A percentile compares a stretch with the other conserved stretches of the same genome.
Conservation (phyloP, 75 land plant species). For the Gnetum montanum region DNA sequence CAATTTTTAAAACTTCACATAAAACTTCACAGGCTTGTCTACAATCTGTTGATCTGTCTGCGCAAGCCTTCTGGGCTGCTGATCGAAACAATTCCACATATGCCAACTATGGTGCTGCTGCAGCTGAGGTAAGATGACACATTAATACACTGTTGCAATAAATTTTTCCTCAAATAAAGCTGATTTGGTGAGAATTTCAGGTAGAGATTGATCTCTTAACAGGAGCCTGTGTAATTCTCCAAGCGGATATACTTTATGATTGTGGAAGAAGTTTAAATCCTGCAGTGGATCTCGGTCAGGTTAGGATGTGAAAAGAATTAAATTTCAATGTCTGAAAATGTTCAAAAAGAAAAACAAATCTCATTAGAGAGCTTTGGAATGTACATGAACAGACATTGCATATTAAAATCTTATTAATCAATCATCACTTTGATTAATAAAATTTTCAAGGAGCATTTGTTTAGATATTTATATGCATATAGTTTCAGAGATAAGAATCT, state of each 20-base stretch:
- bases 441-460: no score
- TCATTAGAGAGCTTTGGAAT: no score
- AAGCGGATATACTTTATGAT: constrained; percentile 68
- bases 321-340: no score
- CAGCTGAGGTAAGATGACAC: constrained; percentile 46
- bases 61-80: constrained; percentile 50
- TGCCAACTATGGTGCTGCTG: constrained; percentile 84
- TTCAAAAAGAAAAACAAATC: no score
- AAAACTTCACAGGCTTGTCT: constrained; percentile 41
- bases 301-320: no score
- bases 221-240: constrained; percentile 65
- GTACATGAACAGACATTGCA: no score
- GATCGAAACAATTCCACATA: constrained; percentile 27
- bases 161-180: not conserved
- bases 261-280: constrained; percentile 91
- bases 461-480: no score
- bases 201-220: constrained; percentile 82
- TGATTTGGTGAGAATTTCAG: constrained; percentile 21
- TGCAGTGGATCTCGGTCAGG: constrained; percentile 96
- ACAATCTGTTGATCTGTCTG: constrained; percentile 43
- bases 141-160: constrained; percentile 2
- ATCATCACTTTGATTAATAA: no score
- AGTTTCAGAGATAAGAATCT: no score
- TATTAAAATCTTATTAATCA: no score
- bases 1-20: no score